These are phyloP conservation scores for Vicia faba DNA, from an alignment of 306 rosid genomes.

Conservation along the genomic window DNA sequence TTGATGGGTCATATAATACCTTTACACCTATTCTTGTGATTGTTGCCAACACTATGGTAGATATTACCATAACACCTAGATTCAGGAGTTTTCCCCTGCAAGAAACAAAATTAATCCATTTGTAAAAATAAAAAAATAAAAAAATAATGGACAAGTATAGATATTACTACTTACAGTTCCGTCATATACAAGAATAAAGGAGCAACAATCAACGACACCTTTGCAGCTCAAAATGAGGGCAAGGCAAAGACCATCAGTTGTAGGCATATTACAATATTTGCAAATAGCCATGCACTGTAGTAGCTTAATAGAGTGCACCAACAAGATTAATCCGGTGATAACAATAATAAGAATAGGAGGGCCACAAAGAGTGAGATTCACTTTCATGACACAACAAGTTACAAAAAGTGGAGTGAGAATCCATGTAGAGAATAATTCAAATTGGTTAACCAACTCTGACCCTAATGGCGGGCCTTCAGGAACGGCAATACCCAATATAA, in stretches of 20 bases:
- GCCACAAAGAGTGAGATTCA: constrained; percentile 3
- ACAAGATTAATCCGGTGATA: background rate
- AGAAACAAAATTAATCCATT: too few species aligned
- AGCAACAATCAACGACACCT: constrained; percentile 46
- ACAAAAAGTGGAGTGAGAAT: constrained; percentile 49
- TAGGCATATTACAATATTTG: constrained; percentile 38
- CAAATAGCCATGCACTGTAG: constrained; percentile 7
- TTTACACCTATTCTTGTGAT: constrained; percentile 38
- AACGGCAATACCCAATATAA: constrained; percentile 46
- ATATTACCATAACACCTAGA: constrained; percentile 5
- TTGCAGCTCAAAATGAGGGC: constrained; percentile 55
- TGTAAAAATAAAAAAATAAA: too few species aligned
- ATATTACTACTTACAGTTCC: background rate
- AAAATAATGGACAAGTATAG: background rate
- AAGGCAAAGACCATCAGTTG: constrained; percentile 43
- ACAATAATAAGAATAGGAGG: background rate
- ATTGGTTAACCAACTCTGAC: constrained; percentile 45
- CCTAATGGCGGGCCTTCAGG: constrained; percentile 67
- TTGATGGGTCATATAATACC: constrained; percentile 47
- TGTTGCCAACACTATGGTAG: constrained; percentile 27
- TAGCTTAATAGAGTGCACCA: constrained; percentile 11
- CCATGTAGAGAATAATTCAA: constrained; percentile 37
- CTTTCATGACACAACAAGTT: constrained; percentile 42
- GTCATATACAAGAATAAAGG: constrained; percentile 24
- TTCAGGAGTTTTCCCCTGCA: constrained; percentile 9